Percentiles rank a stretch among this genome's conserved stretches.
Evolutionary conservation across 78 protist species (phyloP).

Genomic region (Trichosphaerium sp.): DNA sequence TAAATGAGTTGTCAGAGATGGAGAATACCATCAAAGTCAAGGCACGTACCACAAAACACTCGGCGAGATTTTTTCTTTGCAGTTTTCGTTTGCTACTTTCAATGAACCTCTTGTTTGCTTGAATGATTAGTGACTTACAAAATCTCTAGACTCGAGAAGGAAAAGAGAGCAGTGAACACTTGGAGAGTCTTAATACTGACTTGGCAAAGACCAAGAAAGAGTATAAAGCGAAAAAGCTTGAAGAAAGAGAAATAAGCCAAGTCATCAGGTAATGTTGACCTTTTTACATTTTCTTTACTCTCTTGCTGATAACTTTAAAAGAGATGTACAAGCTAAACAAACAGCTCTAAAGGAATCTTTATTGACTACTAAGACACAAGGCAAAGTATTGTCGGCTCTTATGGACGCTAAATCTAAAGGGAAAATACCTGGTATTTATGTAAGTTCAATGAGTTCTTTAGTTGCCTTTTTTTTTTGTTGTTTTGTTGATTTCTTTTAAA

Average conservation of each 20-base stretch:
- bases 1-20: neutral
- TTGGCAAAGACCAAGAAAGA: slow-evolving; percentile 13
- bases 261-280: neutral
- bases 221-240: neutral
- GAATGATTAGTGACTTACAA: too few relatives aligned
- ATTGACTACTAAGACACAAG: neutral
- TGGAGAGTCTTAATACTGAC: too few relatives aligned
- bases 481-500: neutral
- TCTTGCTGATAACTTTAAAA: neutral
- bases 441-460: neutral
- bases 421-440: neutral
- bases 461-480: too few relatives aligned
- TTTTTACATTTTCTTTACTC: neutral
- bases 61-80: too few relatives aligned
- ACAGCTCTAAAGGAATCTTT: neutral
- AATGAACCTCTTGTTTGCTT: neutral
- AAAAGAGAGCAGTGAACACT: too few relatives aligned
- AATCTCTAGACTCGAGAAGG: neutral
- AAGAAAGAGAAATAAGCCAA: neutral
- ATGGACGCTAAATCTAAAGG: neutral
- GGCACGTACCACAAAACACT: too few relatives aligned
- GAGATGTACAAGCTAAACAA: neutral
- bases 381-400: neutral
- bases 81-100: too few relatives aligned
- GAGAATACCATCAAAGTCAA: neutral